Evolutionary conservation across 2,329 filamentous ascomycete species (phyloP).

Genomic region (Penicillium thymicola): DNA sequence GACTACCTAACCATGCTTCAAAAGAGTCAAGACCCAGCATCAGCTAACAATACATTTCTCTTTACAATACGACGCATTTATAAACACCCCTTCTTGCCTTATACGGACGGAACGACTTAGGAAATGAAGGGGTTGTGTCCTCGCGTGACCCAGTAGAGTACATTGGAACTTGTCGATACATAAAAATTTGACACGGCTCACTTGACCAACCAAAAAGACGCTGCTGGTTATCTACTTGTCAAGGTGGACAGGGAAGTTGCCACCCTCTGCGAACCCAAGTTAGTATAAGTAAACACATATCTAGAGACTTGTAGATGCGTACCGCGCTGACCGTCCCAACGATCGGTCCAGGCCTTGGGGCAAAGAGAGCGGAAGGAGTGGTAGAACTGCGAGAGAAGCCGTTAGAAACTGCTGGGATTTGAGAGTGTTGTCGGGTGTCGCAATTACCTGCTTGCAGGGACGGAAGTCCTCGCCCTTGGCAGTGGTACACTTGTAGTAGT

Average conservation of each 20-base stretch:
- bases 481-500: conserved; percentile 99
- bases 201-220: conserved; percentile 24
- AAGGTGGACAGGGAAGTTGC: conserved; percentile 54
- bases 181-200: conserved; percentile 28
- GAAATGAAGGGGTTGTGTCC: conserved; percentile 28
- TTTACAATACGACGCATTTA: conserved; percentile 30
- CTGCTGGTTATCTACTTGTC: conserved; percentile 41
- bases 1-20: neutral
- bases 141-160: conserved; percentile 39
- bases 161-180: conserved; percentile 36
- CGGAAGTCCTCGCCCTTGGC: conserved; percentile 99
- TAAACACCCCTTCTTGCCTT: conserved; percentile 29
- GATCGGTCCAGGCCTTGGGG: conserved; percentile 87
- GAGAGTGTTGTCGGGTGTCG: neutral
- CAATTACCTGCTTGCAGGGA: conserved; percentile 84
- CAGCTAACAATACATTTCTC: conserved; percentile 14
- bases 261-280: conserved; percentile 44
- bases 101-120: conserved; percentile 13
- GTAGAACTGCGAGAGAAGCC: conserved; percentile 66
- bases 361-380: conserved; percentile 96
- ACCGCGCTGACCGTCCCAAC: conserved; percentile 98
- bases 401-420: conserved; percentile 4
- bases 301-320: conserved; percentile 39
- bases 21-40: neutral
- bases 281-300: conserved; percentile 3